phyloP scores from a whole-genome alignment of 495 filamentous ascomycete species.

The Pyronema domesticum region DNA sequence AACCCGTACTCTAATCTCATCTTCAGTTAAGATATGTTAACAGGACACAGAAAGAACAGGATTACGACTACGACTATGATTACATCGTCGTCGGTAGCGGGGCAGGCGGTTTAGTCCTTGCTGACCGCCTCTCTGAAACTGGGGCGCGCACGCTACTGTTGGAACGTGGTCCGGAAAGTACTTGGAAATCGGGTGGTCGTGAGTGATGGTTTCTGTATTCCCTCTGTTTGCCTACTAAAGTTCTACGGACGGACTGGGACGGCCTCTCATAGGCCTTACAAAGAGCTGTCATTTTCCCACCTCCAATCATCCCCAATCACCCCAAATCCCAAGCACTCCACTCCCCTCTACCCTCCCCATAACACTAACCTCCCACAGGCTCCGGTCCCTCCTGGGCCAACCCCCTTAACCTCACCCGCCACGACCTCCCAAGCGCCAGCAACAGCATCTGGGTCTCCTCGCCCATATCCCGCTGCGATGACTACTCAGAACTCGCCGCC shows the following conservation, averaged over 20 bases:
- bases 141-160: constrained; percentile 47
- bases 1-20: no score
- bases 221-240: no score
- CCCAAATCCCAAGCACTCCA: no score
- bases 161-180: constrained; percentile 43
- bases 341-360: no score
- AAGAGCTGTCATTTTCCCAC: no score
- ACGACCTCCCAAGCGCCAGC: constrained; percentile 61
- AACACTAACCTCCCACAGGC: constrained; percentile 9
- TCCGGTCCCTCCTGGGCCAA: constrained; percentile 41
- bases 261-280: no score
- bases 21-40: no score
- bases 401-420: constrained; percentile 49
- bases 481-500: constrained; percentile 55
- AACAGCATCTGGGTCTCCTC: constrained; percentile 49
- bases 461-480: constrained; percentile 44
- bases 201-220: no score
- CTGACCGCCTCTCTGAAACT: constrained; percentile 43
- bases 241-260: no score
- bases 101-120: constrained; percentile 45
- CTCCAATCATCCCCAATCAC: no score
- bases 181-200: constrained; percentile 38
- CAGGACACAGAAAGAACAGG: no score
- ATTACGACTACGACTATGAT: no score
- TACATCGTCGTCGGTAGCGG: constrained; percentile 51